Evolutionary conservation across 2,329 filamentous ascomycete genomes (phyloP).

Genomic region (Lecanicillium sp.): DNA sequence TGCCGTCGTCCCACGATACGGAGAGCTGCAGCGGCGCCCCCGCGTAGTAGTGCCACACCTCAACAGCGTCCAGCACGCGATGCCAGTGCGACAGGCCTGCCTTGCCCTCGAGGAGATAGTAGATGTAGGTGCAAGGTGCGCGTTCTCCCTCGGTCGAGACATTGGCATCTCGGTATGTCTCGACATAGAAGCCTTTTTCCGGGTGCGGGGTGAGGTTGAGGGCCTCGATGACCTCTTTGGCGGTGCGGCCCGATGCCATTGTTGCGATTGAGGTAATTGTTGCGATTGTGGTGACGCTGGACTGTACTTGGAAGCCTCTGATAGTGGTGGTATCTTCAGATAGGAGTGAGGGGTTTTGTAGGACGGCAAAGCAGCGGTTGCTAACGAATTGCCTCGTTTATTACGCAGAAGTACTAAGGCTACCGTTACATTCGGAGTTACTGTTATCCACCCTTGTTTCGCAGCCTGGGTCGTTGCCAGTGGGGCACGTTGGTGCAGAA

Average conservation of each 20-base stretch:
- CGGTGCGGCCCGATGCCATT: conserved; percentile 20
- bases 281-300: not conserved
- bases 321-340: too few species aligned
- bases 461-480: too few species aligned
- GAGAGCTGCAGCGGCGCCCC: conserved; percentile 40
- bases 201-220: conserved; percentile 35
- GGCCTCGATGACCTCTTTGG: conserved; percentile 33
- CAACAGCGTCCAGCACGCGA: conserved; percentile 36
- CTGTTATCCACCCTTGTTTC: too few species aligned
- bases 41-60: conserved; percentile 47
- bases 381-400: too few species aligned
- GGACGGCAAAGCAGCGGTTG: too few species aligned
- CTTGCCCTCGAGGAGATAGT: conserved; percentile 41
- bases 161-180: conserved; percentile 36
- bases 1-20: conserved; percentile 35
- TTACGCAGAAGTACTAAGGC: too few species aligned
- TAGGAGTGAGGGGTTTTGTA: too few species aligned
- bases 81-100: conserved; percentile 40
- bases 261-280: conserved; percentile 1
- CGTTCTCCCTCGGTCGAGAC: conserved; percentile 20
- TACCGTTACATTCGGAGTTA: too few species aligned
- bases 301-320: too few species aligned
- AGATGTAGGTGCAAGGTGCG: conserved; percentile 41
- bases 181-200: conserved; percentile 41
- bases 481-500: too few species aligned